Percentiles rank a stretch among this genome's conserved stretches.
These are phyloP conservation scores for Purpureocillium lavendulum DNA, from an alignment of 2,329 filamentous ascomycete species.

Conservation along the genomic window DNA sequence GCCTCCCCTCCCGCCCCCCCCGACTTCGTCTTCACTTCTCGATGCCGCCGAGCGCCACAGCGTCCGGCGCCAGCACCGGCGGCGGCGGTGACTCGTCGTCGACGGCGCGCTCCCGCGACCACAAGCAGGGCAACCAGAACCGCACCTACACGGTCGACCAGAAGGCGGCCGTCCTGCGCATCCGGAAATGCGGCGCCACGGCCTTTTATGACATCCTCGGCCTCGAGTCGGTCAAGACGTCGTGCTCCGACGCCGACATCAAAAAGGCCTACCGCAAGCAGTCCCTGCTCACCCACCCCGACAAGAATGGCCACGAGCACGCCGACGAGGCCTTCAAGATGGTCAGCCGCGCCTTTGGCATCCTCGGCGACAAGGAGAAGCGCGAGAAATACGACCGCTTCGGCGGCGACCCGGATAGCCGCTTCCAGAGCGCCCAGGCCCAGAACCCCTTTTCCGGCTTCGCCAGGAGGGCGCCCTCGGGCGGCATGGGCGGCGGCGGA, in stretches of 20 bases:
- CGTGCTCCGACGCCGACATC: slow-evolving; percentile 73
- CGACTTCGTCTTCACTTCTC: slow-evolving; percentile 3
- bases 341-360: slow-evolving; percentile 88
- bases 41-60: slow-evolving; percentile 39
- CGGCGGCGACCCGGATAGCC: slow-evolving; percentile 84
- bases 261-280: slow-evolving; percentile 98
- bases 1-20: neutral
- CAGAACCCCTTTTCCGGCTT: slow-evolving; percentile 59
- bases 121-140: slow-evolving; percentile 69
- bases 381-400: slow-evolving; percentile 72
- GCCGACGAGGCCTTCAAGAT: slow-evolving; percentile 99
- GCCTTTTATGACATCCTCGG: slow-evolving; percentile 94
- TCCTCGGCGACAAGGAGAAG: slow-evolving; percentile 91
- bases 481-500: slow-evolving; percentile 39
- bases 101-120: slow-evolving; percentile 46
- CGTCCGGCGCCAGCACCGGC: slow-evolving; percentile 46
- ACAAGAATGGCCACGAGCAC: slow-evolving; percentile 95
- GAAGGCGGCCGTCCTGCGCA: slow-evolving; percentile 82
- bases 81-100: slow-evolving; percentile 13
- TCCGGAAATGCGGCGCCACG: slow-evolving; percentile 74
- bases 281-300: slow-evolving; percentile 89
- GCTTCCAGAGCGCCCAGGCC: slow-evolving; percentile 61
- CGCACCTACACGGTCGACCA: slow-evolving; percentile 83
- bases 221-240: slow-evolving; percentile 53
- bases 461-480: slow-evolving; percentile 32